Percentiles rank a stretch among this genome's conserved stretches.
Conservation (phyloP, 225 moss, liverwort and hornwort genomes). For the Rhytidiadelphus loreus region DNA sequence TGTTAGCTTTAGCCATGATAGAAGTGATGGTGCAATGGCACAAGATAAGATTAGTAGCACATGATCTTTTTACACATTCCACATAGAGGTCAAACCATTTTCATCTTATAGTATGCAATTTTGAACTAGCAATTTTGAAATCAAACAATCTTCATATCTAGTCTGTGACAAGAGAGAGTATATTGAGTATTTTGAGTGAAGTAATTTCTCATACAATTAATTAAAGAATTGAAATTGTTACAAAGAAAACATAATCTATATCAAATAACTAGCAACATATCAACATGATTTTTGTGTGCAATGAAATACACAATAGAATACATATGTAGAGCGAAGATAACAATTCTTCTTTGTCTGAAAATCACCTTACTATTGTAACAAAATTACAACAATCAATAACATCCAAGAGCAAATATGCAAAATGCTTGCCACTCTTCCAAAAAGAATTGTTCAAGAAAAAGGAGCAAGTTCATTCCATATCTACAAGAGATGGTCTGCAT, state of each 20-base stretch:
- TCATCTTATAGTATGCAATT: background rate
- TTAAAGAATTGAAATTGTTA: background rate
- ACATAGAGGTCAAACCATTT: background rate
- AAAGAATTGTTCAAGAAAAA: background rate
- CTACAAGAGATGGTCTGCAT: background rate
- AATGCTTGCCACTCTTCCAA: background rate
- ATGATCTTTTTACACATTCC: background rate
- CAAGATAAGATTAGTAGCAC: background rate
- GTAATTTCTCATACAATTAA: background rate
- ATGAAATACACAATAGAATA: background rate
- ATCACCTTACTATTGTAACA: background rate
- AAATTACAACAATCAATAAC: background rate
- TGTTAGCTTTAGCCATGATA: background rate
- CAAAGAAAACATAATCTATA: background rate
- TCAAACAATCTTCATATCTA: background rate
- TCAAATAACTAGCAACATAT: background rate
- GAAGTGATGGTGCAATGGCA: rapidly evolving
- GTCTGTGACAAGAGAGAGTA: rapidly evolving
- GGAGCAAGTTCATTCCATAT: background rate
- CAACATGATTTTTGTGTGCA: background rate
- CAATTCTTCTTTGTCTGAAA: background rate
- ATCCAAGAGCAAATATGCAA: background rate
- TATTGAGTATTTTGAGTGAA: background rate
- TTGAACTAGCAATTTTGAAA: background rate
- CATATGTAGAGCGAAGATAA: background rate